These are phyloP conservation scores for Ceratonia siliqua DNA, from an alignment of 306 rosid species.

Conservation along the genomic window DNA sequence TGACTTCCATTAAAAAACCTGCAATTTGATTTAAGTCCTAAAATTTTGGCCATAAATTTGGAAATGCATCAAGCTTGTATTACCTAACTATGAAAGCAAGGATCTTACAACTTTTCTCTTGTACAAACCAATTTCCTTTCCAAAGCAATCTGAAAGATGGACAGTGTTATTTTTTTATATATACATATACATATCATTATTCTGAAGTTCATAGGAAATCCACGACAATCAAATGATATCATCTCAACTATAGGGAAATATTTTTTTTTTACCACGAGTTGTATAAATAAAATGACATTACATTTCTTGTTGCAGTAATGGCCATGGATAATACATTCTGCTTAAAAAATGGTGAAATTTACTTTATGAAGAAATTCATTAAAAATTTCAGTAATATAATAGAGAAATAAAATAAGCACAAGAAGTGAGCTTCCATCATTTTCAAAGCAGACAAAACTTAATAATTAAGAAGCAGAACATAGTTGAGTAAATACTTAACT, in stretches of 20 bases:
- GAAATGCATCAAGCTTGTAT: slow-evolving; percentile 18
- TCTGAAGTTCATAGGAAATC: background rate
- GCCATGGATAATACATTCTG: background rate
- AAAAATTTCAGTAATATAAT: background rate
- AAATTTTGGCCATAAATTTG: slow-evolving; percentile 19
- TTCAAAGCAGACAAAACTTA: slow-evolving; percentile 1
- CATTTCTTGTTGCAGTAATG: slow-evolving; percentile 20
- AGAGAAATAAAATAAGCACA: slow-evolving; percentile 4
- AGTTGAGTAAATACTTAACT: slow-evolving; percentile 56
- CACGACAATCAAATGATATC: background rate
- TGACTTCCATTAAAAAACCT: slow-evolving; percentile 20
- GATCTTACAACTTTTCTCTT: slow-evolving; percentile 97
- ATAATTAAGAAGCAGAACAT: slow-evolving; percentile 12
- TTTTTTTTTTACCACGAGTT: background rate
- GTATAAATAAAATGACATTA: background rate
- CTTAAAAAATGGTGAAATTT: background rate
- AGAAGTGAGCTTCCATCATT: background rate
- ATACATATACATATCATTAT: slow-evolving; percentile 18
- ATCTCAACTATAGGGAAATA: background rate
- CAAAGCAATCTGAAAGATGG: slow-evolving; percentile 84
- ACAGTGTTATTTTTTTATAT: slow-evolving; percentile 19
- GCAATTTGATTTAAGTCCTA: slow-evolving; percentile 19
- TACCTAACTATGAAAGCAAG: slow-evolving; percentile 87
- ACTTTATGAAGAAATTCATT: background rate
- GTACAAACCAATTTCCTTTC: slow-evolving; percentile 95